A percentile compares a stretch with the other conserved stretches of the same genome.
These are phyloP conservation scores for Biscogniauxia sp. DNA, from an alignment of 2,329 filamentous ascomycete genomes.

Conservation along the genomic window DNA sequence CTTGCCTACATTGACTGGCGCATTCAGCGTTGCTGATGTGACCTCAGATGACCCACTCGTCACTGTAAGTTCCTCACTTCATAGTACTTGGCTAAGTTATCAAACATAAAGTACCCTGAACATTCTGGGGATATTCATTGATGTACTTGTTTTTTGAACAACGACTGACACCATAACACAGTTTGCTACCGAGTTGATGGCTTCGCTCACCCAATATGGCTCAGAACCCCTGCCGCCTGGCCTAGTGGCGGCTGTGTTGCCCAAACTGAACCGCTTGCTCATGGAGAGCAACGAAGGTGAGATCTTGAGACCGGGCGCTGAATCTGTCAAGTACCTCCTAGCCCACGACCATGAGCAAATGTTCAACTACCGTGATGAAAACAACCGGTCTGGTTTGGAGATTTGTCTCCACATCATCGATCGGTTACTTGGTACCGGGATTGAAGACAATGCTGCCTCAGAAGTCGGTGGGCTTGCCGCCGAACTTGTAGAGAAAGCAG, in stretches of 20 bases:
- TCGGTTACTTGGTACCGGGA: slow-evolving; percentile 74
- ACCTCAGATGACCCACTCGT: slow-evolving; percentile 83
- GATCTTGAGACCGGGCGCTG: slow-evolving; percentile 80
- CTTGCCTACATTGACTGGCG: slow-evolving; percentile 80
- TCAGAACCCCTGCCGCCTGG: slow-evolving; percentile 81
- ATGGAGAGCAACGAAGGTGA: slow-evolving; percentile 85
- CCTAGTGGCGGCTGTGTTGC: slow-evolving; percentile 81
- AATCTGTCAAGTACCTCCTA: slow-evolving; percentile 85
- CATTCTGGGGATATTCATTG: too few species aligned
- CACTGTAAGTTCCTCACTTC: slow-evolving; percentile 50
- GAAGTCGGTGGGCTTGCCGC: slow-evolving; percentile 94
- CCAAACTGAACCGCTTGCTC: slow-evolving; percentile 79
- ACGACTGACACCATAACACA: slow-evolving; percentile 30
- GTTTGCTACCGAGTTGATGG: slow-evolving; percentile 81
- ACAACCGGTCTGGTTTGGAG: slow-evolving; percentile 79
- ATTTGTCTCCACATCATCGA: slow-evolving; percentile 90
- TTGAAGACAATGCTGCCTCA: slow-evolving; percentile 93
- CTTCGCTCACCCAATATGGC: slow-evolving; percentile 77
- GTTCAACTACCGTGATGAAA: slow-evolving; percentile 79
- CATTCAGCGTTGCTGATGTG: slow-evolving; percentile 83
- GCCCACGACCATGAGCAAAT: slow-evolving; percentile 88
- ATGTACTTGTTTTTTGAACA: not conserved
- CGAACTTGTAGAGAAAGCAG: slow-evolving; percentile 92
- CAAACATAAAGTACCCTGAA: too few species aligned
- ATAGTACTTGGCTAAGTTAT: not conserved